A percentile compares a stretch with the other conserved stretches of the same genome.
Evolutionary conservation across 345 rosid species (phyloP).

Genomic region (Luvunga scandens): DNA sequence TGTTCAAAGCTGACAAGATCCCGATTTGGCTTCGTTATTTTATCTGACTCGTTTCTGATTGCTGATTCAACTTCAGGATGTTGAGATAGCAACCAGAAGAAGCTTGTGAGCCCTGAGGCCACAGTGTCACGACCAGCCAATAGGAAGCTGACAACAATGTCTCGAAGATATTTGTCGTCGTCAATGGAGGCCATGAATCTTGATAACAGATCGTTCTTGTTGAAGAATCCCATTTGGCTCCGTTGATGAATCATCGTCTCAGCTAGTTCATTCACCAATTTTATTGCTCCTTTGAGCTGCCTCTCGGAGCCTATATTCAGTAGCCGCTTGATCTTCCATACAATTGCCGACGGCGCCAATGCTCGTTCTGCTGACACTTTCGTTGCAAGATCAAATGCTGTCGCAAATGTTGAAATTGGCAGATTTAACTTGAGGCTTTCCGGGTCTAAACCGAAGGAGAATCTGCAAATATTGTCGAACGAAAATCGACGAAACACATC

Average conservation of each 20-base stretch:
- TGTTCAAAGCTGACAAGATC: constrained; percentile 32
- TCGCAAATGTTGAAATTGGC: constrained; percentile 51
- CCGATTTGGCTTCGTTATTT: constrained; percentile 25
- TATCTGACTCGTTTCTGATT: constrained; percentile 34
- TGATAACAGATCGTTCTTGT: constrained; percentile 53
- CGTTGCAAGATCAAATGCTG: constrained; percentile 62
- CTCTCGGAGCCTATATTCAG: constrained; percentile 64
- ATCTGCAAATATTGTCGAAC: constrained; percentile 52
- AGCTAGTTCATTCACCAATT: constrained; percentile 42
- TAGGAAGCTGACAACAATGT: constrained; percentile 63
- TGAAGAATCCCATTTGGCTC: constrained; percentile 32
- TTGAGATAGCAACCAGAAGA: constrained; percentile 43
- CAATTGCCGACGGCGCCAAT: constrained; percentile 36
- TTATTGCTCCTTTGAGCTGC: constrained; percentile 44
- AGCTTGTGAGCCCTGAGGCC: constrained; percentile 50
- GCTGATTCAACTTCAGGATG: constrained; percentile 30
- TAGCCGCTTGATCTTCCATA: constrained; percentile 60
- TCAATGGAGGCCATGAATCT: constrained; percentile 51
- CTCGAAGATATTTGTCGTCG: constrained; percentile 48
- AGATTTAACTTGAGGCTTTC: constrained; percentile 45
- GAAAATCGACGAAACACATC: constrained; percentile 66
- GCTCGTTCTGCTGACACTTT: constrained; percentile 64
- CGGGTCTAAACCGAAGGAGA: constrained; percentile 74
- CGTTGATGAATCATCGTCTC: constrained; percentile 43
- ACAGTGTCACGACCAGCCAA: constrained; percentile 61